phyloP scores from a whole-genome alignment of 2,329 filamentous ascomycete species.

The Onygenales sp. region DNA sequence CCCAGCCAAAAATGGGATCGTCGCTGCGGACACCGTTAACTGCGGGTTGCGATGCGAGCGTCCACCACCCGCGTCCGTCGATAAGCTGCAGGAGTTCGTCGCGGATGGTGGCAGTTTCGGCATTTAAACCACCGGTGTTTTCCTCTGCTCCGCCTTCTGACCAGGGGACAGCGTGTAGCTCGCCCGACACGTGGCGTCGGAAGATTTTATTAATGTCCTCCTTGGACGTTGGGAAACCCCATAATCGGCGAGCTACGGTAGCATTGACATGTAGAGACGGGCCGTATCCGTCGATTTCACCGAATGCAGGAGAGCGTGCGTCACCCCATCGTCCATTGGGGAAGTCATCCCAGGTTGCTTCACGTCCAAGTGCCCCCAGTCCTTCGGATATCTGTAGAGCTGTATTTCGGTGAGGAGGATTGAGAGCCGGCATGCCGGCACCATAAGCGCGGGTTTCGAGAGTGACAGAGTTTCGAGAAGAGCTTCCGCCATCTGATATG shows the following conservation, averaged over 20 bases:
- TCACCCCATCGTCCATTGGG: slow-evolving; percentile 95
- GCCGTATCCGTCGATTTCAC: slow-evolving; percentile 96
- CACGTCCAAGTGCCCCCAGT: slow-evolving; percentile 75
- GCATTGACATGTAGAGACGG: slow-evolving; percentile 88
- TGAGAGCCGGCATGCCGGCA: slow-evolving; percentile 57
- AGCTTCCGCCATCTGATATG: slow-evolving; percentile 17
- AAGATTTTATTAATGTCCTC: slow-evolving; percentile 75
- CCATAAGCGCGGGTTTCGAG: slow-evolving; percentile 65
- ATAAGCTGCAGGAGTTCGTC: slow-evolving; percentile 68
- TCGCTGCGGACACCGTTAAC: slow-evolving; percentile 75
- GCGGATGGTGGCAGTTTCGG: slow-evolving; percentile 76
- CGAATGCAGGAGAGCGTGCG: slow-evolving; percentile 83
- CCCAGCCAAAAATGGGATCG: slow-evolving; percentile 83
- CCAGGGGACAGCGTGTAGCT: slow-evolving; percentile 79
- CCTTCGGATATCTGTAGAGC: slow-evolving; percentile 91
- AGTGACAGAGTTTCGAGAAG: slow-evolving; percentile 27
- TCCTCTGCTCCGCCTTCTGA: slow-evolving; percentile 65
- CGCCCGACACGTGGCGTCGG: slow-evolving; percentile 67
- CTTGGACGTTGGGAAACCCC: slow-evolving; percentile 64
- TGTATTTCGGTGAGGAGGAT: slow-evolving; percentile 68
- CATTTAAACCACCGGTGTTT: slow-evolving; percentile 33
- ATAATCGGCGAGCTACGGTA: slow-evolving; percentile 71
- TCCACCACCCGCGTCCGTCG: slow-evolving; percentile 78
- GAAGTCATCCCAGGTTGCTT: slow-evolving; percentile 98
- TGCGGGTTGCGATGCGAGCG: slow-evolving; percentile 86